These are phyloP conservation scores for Leavenworthia alabamica DNA, from an alignment of 345 rosid species.

Conservation along the genomic window DNA sequence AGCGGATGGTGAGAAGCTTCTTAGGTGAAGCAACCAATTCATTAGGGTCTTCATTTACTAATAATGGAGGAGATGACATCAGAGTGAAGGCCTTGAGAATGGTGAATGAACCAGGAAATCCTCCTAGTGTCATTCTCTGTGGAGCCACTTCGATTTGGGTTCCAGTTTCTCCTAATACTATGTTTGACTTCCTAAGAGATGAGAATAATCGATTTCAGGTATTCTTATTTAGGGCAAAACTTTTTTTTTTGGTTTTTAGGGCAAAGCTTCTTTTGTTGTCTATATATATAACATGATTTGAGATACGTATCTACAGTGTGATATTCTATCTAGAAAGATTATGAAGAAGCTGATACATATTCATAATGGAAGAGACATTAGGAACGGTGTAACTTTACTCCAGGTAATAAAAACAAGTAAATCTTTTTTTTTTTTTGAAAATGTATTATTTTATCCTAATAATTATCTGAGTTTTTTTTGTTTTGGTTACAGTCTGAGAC, in stretches of 20 bases:
- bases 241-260: background rate
- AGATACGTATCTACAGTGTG: constrained; percentile 57
- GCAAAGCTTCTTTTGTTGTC: background rate
- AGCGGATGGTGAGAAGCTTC: constrained; percentile 74
- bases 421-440: background rate
- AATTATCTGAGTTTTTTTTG: background rate
- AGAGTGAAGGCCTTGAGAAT: constrained; percentile 77
- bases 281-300: background rate
- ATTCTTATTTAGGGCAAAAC: background rate
- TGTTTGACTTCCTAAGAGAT: constrained; percentile 80
- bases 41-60: constrained; percentile 59
- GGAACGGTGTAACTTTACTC: constrained; percentile 74
- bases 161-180: constrained; percentile 55
- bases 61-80: constrained; percentile 63
- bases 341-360: constrained; percentile 79
- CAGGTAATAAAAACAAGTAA: constrained; percentile 43
- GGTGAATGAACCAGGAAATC: constrained; percentile 77
- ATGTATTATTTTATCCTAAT: background rate
- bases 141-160: constrained; percentile 96
- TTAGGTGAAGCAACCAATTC: too few relatives aligned
- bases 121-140: constrained; percentile 71
- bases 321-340: constrained; percentile 65
- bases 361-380: constrained; percentile 70
- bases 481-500: constrained; percentile 33
- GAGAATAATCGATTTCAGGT: constrained; percentile 69